Evolutionary conservation across 768 basidiomycete species (phyloP).

Genomic region (Hysterangium stoloniferum): DNA sequence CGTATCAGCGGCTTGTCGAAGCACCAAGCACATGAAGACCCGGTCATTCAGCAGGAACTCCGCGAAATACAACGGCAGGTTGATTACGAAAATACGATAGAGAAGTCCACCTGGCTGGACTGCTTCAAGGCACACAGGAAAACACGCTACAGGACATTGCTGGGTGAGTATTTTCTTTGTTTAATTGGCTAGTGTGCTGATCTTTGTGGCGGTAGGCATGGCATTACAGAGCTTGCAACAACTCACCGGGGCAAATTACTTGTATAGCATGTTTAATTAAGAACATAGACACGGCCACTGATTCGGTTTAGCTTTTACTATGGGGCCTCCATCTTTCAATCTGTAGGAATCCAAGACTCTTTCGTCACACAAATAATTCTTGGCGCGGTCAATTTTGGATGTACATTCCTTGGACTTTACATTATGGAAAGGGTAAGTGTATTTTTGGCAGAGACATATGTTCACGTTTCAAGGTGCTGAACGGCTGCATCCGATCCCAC

Average conservation of each 20-base stretch:
- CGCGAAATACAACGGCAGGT: constrained; percentile 49
- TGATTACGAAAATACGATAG: constrained; percentile 38
- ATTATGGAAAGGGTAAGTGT: constrained; percentile 53
- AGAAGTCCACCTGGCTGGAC: constrained; percentile 52
- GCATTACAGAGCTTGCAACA: constrained; percentile 64
- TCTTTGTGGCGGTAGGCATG: constrained; percentile 37
- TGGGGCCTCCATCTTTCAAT: constrained; percentile 55
- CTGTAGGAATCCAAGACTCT: constrained; percentile 60
- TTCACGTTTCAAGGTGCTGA: not conserved
- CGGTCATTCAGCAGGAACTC: constrained; percentile 38
- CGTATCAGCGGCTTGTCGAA: constrained; percentile 40
- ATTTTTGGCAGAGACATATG: not conserved
- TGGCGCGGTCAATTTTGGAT: constrained; percentile 63
- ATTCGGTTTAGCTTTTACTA: constrained; percentile 37
- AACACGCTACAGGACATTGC: constrained; percentile 54
- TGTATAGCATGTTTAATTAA: constrained; percentile 18
- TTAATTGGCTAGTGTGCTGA: not conserved
- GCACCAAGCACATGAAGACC: constrained; percentile 31
- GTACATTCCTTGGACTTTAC: constrained; percentile 67
- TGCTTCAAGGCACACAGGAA: constrained; percentile 52
- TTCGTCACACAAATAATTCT: constrained; percentile 71
- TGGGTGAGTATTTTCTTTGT: constrained; percentile 26
- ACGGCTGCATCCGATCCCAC: not conserved
- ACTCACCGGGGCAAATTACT: constrained; percentile 63
- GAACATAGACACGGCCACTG: constrained; percentile 8